These are phyloP conservation scores for Helminthosporium solani DNA, from an alignment of 2,329 filamentous ascomycete genomes.

Conservation along the genomic window DNA sequence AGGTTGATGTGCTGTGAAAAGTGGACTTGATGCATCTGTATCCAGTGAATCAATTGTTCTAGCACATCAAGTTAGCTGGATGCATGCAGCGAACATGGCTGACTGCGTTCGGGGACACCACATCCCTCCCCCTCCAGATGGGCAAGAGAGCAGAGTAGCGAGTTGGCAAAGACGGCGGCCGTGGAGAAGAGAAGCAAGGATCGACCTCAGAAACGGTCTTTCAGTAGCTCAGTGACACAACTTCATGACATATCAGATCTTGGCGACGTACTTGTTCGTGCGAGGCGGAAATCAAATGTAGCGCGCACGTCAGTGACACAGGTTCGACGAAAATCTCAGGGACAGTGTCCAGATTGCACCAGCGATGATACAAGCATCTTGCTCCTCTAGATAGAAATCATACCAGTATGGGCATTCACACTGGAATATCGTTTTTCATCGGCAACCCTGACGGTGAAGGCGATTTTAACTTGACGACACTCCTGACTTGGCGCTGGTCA, in stretches of 20 bases:
- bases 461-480: neutral
- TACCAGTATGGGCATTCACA: constrained; percentile 16
- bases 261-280: constrained; percentile 2
- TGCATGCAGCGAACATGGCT: neutral
- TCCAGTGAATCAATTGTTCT: neutral
- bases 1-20: constrained; percentile 1
- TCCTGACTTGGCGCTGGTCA: neutral
- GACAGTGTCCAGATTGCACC: neutral
- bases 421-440: constrained; percentile 11
- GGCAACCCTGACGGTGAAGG: constrained; percentile 2
- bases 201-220: constrained; percentile 13
- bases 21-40: neutral
- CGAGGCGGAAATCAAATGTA: neutral
- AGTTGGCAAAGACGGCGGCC: constrained; percentile 9
- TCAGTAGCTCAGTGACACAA: constrained; percentile 14
- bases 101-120: neutral
- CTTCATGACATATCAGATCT: constrained; percentile 2
- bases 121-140: neutral
- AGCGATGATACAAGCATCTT: neutral
- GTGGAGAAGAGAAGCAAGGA: constrained; percentile 4
- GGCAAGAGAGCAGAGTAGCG: constrained; percentile 1
- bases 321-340: neutral
- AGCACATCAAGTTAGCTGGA: neutral
- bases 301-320: neutral
- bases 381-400: neutral